Base-by-base conservation (phyloP, 83 land plant genomes). In the Picea abies region DNA sequence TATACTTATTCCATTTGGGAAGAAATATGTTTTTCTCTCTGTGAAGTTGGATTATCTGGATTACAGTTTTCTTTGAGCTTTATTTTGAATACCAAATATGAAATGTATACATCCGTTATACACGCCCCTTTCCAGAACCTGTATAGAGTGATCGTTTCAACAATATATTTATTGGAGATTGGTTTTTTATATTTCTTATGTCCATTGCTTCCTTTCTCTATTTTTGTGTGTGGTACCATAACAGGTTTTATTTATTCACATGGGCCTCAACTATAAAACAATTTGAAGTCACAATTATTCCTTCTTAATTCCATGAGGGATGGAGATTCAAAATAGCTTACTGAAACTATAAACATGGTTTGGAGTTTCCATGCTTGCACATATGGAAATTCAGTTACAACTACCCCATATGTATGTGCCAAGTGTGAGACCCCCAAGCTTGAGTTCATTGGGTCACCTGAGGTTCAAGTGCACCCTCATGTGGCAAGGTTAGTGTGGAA, bases 61-160 rank as follows among this genome's bases (percentile, higher is more conserved):
- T 47, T 73, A 73, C 77, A 20, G n/a, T 73, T 73, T 73, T 58
- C 77, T 52, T 44, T 73, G 29, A 73, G 4, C 77, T 44, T 44
- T 19, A 47, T 22, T 72, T 39, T 72, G 25, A 72, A 5, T 1
- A n/a, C 23, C 6, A 72, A 72, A 14, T 72, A 37, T 0, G 76
- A 72, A 72, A 41, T 72, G 2, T 72, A 14, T 44, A 72, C 25
- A 72, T 72, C 76, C 16, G 44, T 16, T 39, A 44, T 39, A 19
- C 25, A 26, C 44, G 56, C 8, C 44, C 22, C 58, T 41, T 39
- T 16, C 52, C 76, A 72, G 44, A 72, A 39, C 4, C 56, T 72
- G 8, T 41, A n/a, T 44, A 44, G 23, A 41, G 52, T 41, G n/a
- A 72, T 49, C 4, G 12, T 72, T 72, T 72, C 56, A 19, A 25